These are phyloP conservation scores for Neurospora sp. DNA, from an alignment of 2,329 filamentous ascomycete genomes.

Conservation along the genomic window DNA sequence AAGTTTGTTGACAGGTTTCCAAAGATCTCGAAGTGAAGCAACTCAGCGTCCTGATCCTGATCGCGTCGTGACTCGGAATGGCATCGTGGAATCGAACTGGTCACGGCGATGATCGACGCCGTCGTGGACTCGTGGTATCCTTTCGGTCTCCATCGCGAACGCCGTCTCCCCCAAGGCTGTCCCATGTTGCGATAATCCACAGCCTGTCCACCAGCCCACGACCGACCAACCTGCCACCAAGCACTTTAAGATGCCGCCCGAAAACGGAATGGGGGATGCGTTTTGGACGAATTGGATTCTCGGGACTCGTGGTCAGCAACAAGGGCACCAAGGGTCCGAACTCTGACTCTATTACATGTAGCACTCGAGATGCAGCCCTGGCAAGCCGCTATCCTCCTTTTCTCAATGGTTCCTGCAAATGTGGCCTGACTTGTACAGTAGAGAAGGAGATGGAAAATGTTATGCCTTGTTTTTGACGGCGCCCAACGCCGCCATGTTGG, in stretches of 20 bases:
- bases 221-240: background rate
- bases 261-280: background rate
- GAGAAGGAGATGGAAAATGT: background rate
- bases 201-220: background rate
- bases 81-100: slow-evolving; percentile 2
- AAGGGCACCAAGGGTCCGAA: background rate
- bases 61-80: background rate
- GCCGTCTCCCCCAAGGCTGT: slow-evolving; percentile 1
- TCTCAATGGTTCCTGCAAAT: background rate
- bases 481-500: background rate
- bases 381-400: background rate
- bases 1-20: background rate
- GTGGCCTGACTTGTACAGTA: background rate
- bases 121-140: background rate
- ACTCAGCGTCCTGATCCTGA: background rate
- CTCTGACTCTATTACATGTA: background rate
- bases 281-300: background rate
- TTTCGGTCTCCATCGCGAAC: background rate
- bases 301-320: background rate
- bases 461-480: background rate
- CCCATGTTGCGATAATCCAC: background rate
- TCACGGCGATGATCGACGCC: slow-evolving; percentile 2
- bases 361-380: background rate
- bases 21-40: background rate
- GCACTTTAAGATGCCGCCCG: background rate